Evolutionary conservation across 495 filamentous ascomycete species (phyloP).

Genomic region (Elasticomyces elasticus): DNA sequence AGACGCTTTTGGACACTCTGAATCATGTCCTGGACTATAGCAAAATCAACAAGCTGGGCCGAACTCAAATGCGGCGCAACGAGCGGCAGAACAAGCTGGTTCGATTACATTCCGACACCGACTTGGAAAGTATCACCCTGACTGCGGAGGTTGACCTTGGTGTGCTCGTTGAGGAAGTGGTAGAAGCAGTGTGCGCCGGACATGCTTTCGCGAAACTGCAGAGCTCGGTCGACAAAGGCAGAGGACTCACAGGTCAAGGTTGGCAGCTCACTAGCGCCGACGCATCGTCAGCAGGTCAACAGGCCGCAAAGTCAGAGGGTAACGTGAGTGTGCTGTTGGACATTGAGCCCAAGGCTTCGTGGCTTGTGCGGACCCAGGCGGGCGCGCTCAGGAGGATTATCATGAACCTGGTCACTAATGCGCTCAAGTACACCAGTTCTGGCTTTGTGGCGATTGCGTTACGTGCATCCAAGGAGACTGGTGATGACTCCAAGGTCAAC

Average conservation of each 20-base stretch:
- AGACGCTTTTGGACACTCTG: slow-evolving; percentile 27
- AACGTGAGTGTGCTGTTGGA: slow-evolving; percentile 6
- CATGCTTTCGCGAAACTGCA: slow-evolving; percentile 20
- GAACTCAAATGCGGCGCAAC: slow-evolving; percentile 9
- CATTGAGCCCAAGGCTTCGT: slow-evolving; percentile 1
- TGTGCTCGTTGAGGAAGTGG: slow-evolving; percentile 26
- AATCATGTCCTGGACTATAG: slow-evolving; percentile 25
- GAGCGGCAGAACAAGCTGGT: slow-evolving; percentile 12
- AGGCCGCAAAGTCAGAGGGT: slow-evolving; percentile 13
- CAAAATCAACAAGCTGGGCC: slow-evolving; percentile 22
- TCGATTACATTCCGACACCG: slow-evolving; percentile 1
- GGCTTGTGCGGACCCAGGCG: slow-evolving; percentile 8
- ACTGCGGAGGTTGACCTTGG: slow-evolving; percentile 22
- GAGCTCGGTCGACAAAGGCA: slow-evolving; percentile 13
- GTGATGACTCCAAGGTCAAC: not conserved
- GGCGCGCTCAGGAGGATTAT: slow-evolving; percentile 20
- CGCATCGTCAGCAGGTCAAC: too few relatives aligned
- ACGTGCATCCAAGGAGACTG: not conserved
- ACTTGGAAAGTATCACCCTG: slow-evolving; percentile 8
- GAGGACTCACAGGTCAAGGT: not conserved
- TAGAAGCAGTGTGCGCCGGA: slow-evolving; percentile 25
- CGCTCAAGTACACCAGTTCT: slow-evolving; percentile 29
- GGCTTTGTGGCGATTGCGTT: slow-evolving; percentile 26
- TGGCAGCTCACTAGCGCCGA: not conserved
- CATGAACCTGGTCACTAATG: slow-evolving; percentile 31